Evolutionary conservation across 345 rosid genomes (phyloP), one percentile per base, ranked within the genome.

Genomic region (Brassica carinata): DNA sequence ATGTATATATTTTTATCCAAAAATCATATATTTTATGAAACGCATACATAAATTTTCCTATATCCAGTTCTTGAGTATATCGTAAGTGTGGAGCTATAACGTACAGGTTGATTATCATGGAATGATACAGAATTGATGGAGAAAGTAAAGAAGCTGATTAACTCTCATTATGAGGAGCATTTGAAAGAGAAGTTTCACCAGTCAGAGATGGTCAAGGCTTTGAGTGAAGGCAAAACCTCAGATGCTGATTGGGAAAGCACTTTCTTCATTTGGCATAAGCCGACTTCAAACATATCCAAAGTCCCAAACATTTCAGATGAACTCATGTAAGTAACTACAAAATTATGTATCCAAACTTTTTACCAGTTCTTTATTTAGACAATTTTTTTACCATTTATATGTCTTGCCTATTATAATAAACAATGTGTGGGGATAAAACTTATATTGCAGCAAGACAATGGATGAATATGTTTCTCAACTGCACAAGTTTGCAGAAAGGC

Each of bases 171-270:
- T 57, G 97, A 92, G 55, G 83, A 85, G 58, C 84, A 88, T 62
- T 31, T 92, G 84, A 90, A 89, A 81, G 85, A 83, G 23, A 80
- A 82, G 58, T 92, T 92, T 83, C 91, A 92, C 26, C 71, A 89
- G 55, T 94, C 98, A 29, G 92, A 89, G 77, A 69, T 86, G 75
- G 94, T 87, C 11, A 90, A 86, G 30, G 73, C 86, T 27, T 81
- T 91, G 82, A 82, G 68, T 72, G 80, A 82, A 63, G 87, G 83
- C 62, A 81, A 68, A 36, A 48, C 82, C 71, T 77, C 87, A 13
- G 85, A 90, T 36, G 57, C 82, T n/a, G 97, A 95, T 79, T 95
- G 99, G 99, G 99, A 95, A 80, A 95, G 89, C 84, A 84, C 82
- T 77, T 90, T 87, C 84, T 95, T 95, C 87, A 79, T 95, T 30